A percentile compares a stretch with the other conserved stretches of the same genome.
Conservation (phyloP, 23 red algal species). For the Gracilaria vermiculophylla region DNA sequence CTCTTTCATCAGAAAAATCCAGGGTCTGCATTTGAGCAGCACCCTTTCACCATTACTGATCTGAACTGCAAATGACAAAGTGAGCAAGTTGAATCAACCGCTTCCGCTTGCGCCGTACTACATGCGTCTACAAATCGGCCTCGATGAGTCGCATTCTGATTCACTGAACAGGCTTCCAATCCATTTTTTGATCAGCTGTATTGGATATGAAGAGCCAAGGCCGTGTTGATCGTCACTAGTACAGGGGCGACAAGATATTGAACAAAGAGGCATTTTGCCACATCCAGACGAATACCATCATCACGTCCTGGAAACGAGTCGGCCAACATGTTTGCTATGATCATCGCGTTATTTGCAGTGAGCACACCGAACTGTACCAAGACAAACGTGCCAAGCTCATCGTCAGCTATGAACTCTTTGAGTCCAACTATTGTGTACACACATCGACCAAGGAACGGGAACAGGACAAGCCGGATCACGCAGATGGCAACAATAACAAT, state of each 20-base stretch:
- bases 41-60: too few species aligned
- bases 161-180: too few species aligned
- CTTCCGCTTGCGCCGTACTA: too few species aligned
- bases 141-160: too few species aligned
- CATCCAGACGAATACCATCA: not conserved
- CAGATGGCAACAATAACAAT: not conserved
- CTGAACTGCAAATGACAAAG: too few species aligned
- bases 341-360: constrained; percentile 16
- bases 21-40: too few species aligned
- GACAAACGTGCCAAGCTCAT: not conserved
- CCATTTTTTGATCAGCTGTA: not conserved
- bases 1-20: too few species aligned
- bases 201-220: not conserved
- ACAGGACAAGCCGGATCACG: not conserved
- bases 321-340: not conserved
- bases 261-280: constrained; percentile 10
- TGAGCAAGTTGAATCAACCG: too few species aligned
- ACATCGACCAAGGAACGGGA: not conserved
- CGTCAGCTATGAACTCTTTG: not conserved
- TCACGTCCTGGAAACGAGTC: not conserved
- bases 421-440: not conserved
- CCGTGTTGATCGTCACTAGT: constrained; percentile 3
- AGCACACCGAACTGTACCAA: not conserved
- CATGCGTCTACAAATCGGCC: too few species aligned
- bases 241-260: constrained; percentile 1